Conservation (phyloP, 306 rosid genomes). For the Trifolium fragiferum region DNA sequence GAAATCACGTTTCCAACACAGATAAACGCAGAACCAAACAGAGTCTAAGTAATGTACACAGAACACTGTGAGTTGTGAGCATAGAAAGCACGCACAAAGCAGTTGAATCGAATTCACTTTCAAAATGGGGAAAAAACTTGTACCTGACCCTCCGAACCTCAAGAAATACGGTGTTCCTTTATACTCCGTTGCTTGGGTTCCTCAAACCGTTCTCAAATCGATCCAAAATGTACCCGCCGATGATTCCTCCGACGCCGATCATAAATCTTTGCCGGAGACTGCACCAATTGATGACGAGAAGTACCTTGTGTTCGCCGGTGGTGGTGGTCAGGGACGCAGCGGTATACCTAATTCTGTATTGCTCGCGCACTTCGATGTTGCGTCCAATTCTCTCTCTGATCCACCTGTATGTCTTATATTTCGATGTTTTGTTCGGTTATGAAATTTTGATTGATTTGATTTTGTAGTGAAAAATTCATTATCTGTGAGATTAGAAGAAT, state of each 20-base stretch:
- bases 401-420: slow-evolving; percentile 51
- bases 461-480: neutral
- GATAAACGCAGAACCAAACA: too few relatives aligned
- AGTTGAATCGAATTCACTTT: slow-evolving; percentile 8
- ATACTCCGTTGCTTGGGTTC: slow-evolving; percentile 79
- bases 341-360: slow-evolving; percentile 81
- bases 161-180: slow-evolving; percentile 86
- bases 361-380: slow-evolving; percentile 60
- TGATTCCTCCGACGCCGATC: slow-evolving; percentile 44
- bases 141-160: slow-evolving; percentile 52
- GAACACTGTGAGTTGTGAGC: neutral
- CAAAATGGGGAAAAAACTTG: slow-evolving; percentile 38
- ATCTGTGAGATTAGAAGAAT: slow-evolving; percentile 1
- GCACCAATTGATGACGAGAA: neutral
- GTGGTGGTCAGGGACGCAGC: slow-evolving; percentile 88
- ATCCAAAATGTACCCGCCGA: slow-evolving; percentile 41
- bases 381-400: slow-evolving; percentile 62
- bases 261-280: slow-evolving; percentile 26
- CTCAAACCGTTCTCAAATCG: slow-evolving; percentile 43
- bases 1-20: too few relatives aligned
- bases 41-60: too few relatives aligned
- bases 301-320: slow-evolving; percentile 72
- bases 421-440: neutral
- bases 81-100: neutral
- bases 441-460: slow-evolving; percentile 18